These are phyloP conservation scores for Kurtzmaniella fragi DNA, from an alignment of 805 yeast genomes.

Conservation along the genomic window DNA sequence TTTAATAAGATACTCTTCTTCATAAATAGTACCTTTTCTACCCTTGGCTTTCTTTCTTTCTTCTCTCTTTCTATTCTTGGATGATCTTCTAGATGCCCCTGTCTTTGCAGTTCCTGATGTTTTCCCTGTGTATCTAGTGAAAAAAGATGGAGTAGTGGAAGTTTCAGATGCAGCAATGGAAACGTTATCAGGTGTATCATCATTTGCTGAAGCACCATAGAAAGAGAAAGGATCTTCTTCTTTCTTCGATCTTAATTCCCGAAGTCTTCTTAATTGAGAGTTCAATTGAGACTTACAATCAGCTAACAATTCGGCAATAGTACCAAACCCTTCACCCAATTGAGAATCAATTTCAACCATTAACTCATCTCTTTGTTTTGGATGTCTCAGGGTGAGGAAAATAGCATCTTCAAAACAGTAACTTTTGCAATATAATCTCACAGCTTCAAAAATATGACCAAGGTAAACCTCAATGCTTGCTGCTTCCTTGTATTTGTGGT, in stretches of 20 bases:
- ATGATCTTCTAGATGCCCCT: constrained; percentile 88
- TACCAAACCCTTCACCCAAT: constrained; percentile 83
- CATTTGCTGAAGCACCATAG: constrained; percentile 58
- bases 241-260: constrained; percentile 83
- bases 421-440: constrained; percentile 67
- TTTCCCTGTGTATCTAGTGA: constrained; percentile 95
- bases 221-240: constrained; percentile 80
- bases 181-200: constrained; percentile 80
- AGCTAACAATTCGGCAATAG: constrained; percentile 82
- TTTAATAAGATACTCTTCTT: constrained; percentile 87
- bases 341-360: constrained; percentile 62
- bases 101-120: constrained; percentile 95
- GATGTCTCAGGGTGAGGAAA: constrained; percentile 49
- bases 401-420: constrained; percentile 74
- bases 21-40: constrained; percentile 95
- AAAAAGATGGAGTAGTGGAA: constrained; percentile 86
- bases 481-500: constrained; percentile 72
- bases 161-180: constrained; percentile 94
- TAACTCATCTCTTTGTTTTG: constrained; percentile 31
- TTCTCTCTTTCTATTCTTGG: constrained; percentile 90
- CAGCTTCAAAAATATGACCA: constrained; percentile 55
- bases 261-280: constrained; percentile 77
- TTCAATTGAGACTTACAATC: constrained; percentile 84
- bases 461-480: constrained; percentile 68
- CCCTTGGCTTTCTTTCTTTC: constrained; percentile 96